These are phyloP conservation scores for Mesembryanthemum crystallinum DNA, from an alignment of 148 eudicot genomes.

Conservation along the genomic window DNA sequence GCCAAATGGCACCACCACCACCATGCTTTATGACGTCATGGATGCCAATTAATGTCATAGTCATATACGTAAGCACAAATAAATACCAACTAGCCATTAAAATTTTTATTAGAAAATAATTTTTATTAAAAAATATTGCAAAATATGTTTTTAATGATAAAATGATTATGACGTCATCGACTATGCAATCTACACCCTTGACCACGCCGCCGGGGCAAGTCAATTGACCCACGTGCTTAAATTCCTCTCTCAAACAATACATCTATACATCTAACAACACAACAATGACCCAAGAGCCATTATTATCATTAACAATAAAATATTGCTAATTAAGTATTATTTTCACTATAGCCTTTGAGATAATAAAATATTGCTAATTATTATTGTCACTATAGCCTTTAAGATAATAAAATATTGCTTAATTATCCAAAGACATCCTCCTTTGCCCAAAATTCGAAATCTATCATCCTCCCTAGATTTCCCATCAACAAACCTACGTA, in stretches of 20 bases:
- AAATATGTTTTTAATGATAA: no score
- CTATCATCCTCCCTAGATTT: constrained; percentile 24
- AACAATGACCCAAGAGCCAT: constrained; percentile 1
- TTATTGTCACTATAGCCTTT: background rate
- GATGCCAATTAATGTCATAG: no score
- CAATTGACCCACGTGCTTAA: constrained; percentile 35
- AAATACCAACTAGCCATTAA: no score
- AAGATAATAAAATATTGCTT: no score
- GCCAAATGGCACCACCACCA: background rate
- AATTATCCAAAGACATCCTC: constrained; percentile 35
- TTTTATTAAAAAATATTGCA: no score
- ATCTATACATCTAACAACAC: constrained; percentile 14
- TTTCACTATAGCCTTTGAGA: background rate
- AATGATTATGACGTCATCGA: background rate
- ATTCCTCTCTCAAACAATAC: background rate
- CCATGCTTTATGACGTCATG: no score
- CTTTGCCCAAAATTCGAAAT: constrained; percentile 27
- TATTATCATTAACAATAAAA: background rate
- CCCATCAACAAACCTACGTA: constrained; percentile 3
- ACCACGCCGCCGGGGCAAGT: constrained; percentile 28
- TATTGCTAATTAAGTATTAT: background rate
- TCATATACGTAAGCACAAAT: background rate
- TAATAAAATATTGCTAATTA: background rate
- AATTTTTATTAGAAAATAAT: no score
- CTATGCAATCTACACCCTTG: constrained; percentile 28